These are phyloP conservation scores for Elaphomyces granulatus DNA, from an alignment of 495 filamentous ascomycete species.

Conservation along the genomic window DNA sequence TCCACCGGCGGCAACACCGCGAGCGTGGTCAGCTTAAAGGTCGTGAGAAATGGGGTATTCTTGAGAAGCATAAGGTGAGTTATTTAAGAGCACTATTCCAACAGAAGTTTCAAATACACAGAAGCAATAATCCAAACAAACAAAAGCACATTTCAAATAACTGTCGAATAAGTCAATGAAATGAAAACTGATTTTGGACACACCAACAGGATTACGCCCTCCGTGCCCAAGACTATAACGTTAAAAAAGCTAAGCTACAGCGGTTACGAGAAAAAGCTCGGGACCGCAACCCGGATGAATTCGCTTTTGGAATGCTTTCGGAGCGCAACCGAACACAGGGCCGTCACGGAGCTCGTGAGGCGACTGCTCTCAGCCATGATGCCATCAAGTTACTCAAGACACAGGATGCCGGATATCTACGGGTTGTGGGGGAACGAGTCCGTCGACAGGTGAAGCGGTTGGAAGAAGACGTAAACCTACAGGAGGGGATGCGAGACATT, in stretches of 20 bases:
- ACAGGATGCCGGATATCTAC: slow-evolving; percentile 81
- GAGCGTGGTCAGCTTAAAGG: slow-evolving; percentile 79
- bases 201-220: slow-evolving; percentile 95
- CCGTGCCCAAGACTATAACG: slow-evolving; percentile 75
- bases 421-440: slow-evolving; percentile 48
- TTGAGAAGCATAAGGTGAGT: slow-evolving; percentile 74
- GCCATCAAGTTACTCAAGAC: slow-evolving; percentile 85
- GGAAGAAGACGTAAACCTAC: slow-evolving; percentile 38
- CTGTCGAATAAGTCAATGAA: no score
- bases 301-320: slow-evolving; percentile 82
- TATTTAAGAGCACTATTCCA: neutral
- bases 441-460: slow-evolving; percentile 44
- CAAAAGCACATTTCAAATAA: neutral
- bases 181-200: no score
- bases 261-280: slow-evolving; percentile 65
- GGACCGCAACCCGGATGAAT: slow-evolving; percentile 91
- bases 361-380: slow-evolving; percentile 41
- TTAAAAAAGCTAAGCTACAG: slow-evolving; percentile 68
- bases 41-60: slow-evolving; percentile 67
- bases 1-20: slow-evolving; percentile 60
- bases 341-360: slow-evolving; percentile 38
- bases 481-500: slow-evolving; percentile 20
- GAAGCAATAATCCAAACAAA: slow-evolving; percentile 9
- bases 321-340: slow-evolving; percentile 36
- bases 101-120: neutral